Percentiles rank a stretch among this genome's conserved stretches.
These are phyloP conservation scores for Termitomyces titanicus DNA, from an alignment of 768 basidiomycete genomes.

Conservation along the genomic window DNA sequence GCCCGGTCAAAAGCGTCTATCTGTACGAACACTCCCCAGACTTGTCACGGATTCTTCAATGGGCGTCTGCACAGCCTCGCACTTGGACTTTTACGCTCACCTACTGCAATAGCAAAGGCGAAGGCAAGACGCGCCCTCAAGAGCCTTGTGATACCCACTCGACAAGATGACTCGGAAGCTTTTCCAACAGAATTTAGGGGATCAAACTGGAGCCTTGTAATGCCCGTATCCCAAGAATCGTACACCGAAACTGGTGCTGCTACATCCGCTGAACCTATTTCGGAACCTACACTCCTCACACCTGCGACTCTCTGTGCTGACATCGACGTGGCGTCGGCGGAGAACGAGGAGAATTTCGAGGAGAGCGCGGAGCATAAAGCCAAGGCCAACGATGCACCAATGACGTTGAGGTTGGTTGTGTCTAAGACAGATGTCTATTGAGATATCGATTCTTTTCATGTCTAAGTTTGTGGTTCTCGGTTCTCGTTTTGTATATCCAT, in stretches of 20 bases:
- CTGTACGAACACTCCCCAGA: slow-evolving; percentile 14
- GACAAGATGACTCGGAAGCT: not conserved
- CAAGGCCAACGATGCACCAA: slow-evolving; percentile 3
- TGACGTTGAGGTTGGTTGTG: slow-evolving; percentile 16
- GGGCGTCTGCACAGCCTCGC: slow-evolving; percentile 9
- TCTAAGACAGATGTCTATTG: not conserved
- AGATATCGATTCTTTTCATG: not conserved
- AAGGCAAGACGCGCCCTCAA: slow-evolving; percentile 10
- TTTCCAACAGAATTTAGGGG: slow-evolving; percentile 10
- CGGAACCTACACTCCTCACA: slow-evolving; percentile 5
- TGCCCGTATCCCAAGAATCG: slow-evolving; percentile 3
- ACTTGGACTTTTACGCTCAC: slow-evolving; percentile 12
- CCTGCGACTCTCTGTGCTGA: slow-evolving; percentile 3
- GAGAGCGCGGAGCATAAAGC: not conserved
- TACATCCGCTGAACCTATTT: not conserved
- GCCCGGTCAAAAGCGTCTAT: slow-evolving; percentile 20
- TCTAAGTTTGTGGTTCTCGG: not conserved
- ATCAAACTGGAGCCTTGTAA: slow-evolving; percentile 15
- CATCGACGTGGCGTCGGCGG: not conserved
- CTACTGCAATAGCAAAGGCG: slow-evolving; percentile 9
- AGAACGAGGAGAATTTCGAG: slow-evolving; percentile 1
- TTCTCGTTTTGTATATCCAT: not conserved
- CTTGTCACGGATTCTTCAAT: slow-evolving; percentile 16
- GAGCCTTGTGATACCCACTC: not conserved
- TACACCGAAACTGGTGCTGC: not conserved